Evolutionary conservation across 164 flowering plant species (phyloP).

Genomic region (Stephania cephalantha): DNA sequence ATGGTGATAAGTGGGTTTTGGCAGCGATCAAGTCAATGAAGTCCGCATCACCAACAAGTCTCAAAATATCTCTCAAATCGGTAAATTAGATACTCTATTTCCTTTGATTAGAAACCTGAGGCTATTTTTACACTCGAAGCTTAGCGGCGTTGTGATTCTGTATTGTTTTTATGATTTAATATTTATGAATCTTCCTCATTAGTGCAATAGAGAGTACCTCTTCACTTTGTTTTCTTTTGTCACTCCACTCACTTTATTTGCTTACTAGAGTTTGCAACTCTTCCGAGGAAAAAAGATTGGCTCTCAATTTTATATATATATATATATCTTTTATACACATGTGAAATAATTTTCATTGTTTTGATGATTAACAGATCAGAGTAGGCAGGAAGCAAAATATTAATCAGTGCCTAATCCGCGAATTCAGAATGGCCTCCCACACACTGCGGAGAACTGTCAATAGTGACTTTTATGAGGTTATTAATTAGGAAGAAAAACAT

Average conservation of each 20-base stretch:
- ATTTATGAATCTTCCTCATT: too few species aligned
- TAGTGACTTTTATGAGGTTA: conserved; percentile 31
- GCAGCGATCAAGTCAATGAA: conserved; percentile 5
- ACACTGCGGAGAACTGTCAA: conserved; percentile 54
- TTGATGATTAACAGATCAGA: conserved; percentile 26
- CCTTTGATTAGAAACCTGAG: too few species aligned
- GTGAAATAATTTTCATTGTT: not conserved
- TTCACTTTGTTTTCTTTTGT: too few species aligned
- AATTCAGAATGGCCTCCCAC: conserved; percentile 70
- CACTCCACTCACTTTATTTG: too few species aligned
- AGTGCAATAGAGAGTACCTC: too few species aligned
- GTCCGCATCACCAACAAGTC: not conserved
- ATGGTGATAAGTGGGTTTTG: not conserved
- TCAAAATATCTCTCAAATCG: conserved; percentile 4
- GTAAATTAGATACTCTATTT: not conserved
- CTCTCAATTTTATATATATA: too few species aligned
- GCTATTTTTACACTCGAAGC: too few species aligned
- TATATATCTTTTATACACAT: too few species aligned
- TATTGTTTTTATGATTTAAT: too few species aligned
- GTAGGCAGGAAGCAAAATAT: conserved; percentile 74
- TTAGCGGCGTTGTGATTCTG: too few species aligned
- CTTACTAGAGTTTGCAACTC: too few species aligned
- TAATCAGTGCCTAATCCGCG: conserved; percentile 71
- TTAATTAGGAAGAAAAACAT: not conserved
- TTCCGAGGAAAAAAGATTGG: too few species aligned